Percentiles rank a stretch among this genome's conserved stretches.
These are phyloP conservation scores for Penicillium sp. DNA, from an alignment of 2,329 filamentous ascomycete genomes.

Conservation along the genomic window DNA sequence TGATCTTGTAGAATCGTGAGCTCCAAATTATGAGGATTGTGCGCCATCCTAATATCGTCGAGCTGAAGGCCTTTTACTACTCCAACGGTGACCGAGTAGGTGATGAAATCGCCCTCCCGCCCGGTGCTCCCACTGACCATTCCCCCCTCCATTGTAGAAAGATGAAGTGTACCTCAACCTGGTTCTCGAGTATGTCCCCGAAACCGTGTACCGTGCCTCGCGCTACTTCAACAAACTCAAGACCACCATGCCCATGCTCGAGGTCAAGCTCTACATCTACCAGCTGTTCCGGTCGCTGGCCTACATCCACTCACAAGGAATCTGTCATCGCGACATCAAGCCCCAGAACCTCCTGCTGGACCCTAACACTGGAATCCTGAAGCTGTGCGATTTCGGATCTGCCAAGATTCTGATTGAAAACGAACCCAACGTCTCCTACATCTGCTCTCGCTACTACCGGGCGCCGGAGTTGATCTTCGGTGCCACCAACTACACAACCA, in stretches of 20 bases:
- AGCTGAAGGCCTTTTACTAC: conserved; percentile 99
- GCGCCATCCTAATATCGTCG: conserved; percentile 96
- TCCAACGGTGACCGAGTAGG: conserved; percentile 94
- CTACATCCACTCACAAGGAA: conserved; percentile 98
- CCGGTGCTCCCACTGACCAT: conserved; percentile 5
- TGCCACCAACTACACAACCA: conserved; percentile 98
- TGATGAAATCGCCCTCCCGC: not conserved
- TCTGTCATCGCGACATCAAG: conserved; percentile 99
- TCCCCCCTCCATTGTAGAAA: conserved; percentile 58
- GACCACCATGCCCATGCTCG: conserved; percentile 97
- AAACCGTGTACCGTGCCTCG: conserved; percentile 96
- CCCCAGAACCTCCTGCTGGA: conserved; percentile 96
- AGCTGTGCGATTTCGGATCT: conserved; percentile 98
- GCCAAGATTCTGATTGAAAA: conserved; percentile 98
- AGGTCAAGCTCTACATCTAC: conserved; percentile 99
- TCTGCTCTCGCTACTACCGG: conserved; percentile 98
- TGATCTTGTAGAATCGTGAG: conserved; percentile 81
- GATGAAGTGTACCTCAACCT: conserved; percentile 99
- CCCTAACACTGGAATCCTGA: conserved; percentile 84
- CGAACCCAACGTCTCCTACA: conserved; percentile 99
- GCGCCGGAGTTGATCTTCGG: conserved; percentile 98
- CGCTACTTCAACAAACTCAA: conserved; percentile 99
- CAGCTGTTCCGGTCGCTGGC: conserved; percentile 97
- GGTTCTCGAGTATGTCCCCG: conserved; percentile 95
- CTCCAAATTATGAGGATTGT: conserved; percentile 99